Base-by-base conservation (phyloP, 306 rosid genomes). In the Astragalus glycyphyllos region DNA sequence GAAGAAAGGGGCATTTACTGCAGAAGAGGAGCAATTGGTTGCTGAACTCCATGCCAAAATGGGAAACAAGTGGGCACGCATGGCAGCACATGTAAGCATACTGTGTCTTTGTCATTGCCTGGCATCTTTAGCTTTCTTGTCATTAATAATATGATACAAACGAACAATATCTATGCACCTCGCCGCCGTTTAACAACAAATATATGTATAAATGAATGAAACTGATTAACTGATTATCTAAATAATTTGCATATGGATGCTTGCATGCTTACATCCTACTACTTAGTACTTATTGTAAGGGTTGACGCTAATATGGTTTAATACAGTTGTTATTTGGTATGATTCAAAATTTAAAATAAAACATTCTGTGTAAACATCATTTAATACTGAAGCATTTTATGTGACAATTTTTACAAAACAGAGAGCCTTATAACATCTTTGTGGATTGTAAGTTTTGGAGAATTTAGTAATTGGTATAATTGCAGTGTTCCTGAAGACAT, bases 51-150 rank as follows among this genome's bases (percentile, higher is more conserved):
- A 93, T 31, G 82, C 88, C 50, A 80, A 86, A 86, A 84, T 90
- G 94, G 98, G 98, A 79, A 93, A 93, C 84, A 93, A 87, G 81
- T 93, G 98, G 98, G 97, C 98, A n/a, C 94, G 90, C 63, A 93
- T 93, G 97, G 96, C 98, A 0, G 84, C 92, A 15, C 92, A 90
- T 35, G 98, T 93, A 85, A 81, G 98, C 81, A 47, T 73, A 20
- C 57, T 13, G n/a, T 65, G 11, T 10, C 37, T 74, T 77, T 59
- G n/a, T 84, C 29, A 44, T 57, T 57, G 32, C 23, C 66, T 23
- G 51, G 5, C 46, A 17, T 12, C 32, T 50, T 31, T 49, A 63
- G 46, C 61, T 71, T 37, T 68, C 6, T 1, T 48, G 55, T 65
- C 60, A n/a, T n/a, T n/a, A n/a, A n/a, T 61, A 20, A 61, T 61